These are phyloP conservation scores for Xylariaceae sp. DNA, from an alignment of 2,329 filamentous ascomycete species.

Conservation along the genomic window DNA sequence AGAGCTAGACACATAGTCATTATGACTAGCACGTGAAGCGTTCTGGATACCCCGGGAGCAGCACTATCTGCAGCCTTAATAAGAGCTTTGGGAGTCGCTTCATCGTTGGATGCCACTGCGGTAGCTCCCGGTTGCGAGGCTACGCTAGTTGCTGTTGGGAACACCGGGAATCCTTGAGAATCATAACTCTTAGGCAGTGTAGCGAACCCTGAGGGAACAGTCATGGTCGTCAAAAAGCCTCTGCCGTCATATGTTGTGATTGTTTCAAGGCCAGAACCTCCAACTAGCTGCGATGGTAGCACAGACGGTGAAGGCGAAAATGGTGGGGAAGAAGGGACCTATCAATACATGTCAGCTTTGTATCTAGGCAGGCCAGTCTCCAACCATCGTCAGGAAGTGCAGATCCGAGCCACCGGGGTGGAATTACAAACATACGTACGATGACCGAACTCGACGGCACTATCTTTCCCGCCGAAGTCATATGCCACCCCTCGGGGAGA, in stretches of 20 bases:
- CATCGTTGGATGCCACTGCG: not conserved
- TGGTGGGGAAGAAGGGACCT: slow-evolving; percentile 46
- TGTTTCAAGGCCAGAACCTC: slow-evolving; percentile 47
- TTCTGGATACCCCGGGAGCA: no score
- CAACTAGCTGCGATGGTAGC: slow-evolving; percentile 42
- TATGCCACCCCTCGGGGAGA: slow-evolving; percentile 78
- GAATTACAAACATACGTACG: slow-evolving; percentile 45
- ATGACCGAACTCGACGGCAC: slow-evolving; percentile 70
- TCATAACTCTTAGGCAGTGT: slow-evolving; percentile 47
- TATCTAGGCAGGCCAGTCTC: not conserved
- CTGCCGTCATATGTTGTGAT: slow-evolving; percentile 50
- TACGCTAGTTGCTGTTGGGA: slow-evolving; percentile 20
- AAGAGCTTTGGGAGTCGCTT: not conserved
- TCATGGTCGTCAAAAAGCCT: slow-evolving; percentile 52
- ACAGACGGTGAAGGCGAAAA: slow-evolving; percentile 53
- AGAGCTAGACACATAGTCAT: not conserved
- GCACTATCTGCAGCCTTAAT: not conserved
- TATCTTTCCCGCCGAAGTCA: slow-evolving; percentile 78
- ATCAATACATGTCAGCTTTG: slow-evolving; percentile 29
- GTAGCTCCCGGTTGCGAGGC: not conserved
- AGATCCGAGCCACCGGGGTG: slow-evolving; percentile 24
- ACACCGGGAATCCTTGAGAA: slow-evolving; percentile 48
- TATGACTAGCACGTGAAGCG: not conserved
- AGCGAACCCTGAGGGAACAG: slow-evolving; percentile 39
- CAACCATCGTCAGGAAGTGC: slow-evolving; percentile 3